Conservation (phyloP, 371 early-diverging fungal species). For the Neoconidiobolus thromboides region DNA sequence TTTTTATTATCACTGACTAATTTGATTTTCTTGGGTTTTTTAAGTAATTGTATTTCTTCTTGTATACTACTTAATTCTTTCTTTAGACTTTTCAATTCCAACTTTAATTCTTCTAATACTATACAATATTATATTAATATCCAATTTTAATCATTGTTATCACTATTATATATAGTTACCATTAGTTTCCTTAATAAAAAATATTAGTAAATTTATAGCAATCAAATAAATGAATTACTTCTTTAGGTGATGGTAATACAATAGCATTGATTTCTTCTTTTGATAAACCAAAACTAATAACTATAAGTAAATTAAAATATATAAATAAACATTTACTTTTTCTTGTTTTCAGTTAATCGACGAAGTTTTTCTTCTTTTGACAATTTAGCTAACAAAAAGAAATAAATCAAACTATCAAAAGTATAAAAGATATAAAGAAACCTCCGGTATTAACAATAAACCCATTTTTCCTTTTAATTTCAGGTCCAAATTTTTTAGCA, state of each 20-base stretch:
- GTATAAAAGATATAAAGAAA: conserved; percentile 1
- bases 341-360: conserved; percentile 45
- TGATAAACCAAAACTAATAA: neutral
- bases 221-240: neutral
- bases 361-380: conserved; percentile 51
- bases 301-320: neutral
- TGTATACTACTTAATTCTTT: too few relatives aligned
- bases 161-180: neutral
- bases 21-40: too few relatives aligned
- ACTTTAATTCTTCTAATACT: too few relatives aligned
- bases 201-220: neutral
- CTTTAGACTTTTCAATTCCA: too few relatives aligned
- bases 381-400: conserved; percentile 24
- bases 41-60: too few relatives aligned
- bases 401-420: too few relatives aligned
- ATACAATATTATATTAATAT: too few relatives aligned
- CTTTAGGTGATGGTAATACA: neutral
- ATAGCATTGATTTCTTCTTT: neutral
- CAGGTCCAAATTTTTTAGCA: conserved; percentile 51
- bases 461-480: conserved; percentile 74
- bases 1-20: too few relatives aligned
- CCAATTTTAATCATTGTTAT: too few relatives aligned
- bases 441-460: conserved; percentile 77
- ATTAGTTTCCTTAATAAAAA: neutral
- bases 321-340: conserved; percentile 21